Conservation (phyloP, 371 early-diverging fungal species). For the Chytridiales sp. region DNA sequence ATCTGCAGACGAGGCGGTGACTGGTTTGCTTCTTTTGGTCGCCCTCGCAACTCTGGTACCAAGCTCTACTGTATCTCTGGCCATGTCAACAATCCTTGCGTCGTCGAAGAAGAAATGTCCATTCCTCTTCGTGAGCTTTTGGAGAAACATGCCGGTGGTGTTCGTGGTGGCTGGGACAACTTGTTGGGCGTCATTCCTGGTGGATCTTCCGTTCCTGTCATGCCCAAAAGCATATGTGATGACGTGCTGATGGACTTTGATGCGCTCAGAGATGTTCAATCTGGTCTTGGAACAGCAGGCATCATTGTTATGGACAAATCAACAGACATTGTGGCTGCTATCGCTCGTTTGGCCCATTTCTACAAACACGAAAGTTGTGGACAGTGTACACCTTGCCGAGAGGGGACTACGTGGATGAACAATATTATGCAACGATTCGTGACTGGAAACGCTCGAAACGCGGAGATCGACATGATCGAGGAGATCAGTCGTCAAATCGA, state of each 20-base stretch:
- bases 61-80: constrained; percentile 97
- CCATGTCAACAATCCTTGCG: constrained; percentile 95
- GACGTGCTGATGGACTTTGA: constrained; percentile 98
- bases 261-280: constrained; percentile 88
- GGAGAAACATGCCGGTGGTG: constrained; percentile 96
- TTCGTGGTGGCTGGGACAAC: constrained; percentile 99
- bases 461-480: constrained; percentile 89
- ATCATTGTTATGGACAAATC: constrained; percentile 98
- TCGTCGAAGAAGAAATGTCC: constrained; percentile 98
- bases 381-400: constrained; percentile 98
- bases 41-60: constrained; percentile 91
- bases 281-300: constrained; percentile 94
- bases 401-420: constrained; percentile 93
- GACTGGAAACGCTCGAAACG: constrained; percentile 75
- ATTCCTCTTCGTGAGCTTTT: constrained; percentile 92
- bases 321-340: constrained; percentile 88
- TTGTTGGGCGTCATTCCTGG: constrained; percentile 95
- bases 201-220: constrained; percentile 92
- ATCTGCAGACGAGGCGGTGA: constrained; percentile 88
- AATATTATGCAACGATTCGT: constrained; percentile 95
- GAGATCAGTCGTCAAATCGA: constrained; percentile 95
- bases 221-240: constrained; percentile 85
- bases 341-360: constrained; percentile 88
- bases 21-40: constrained; percentile 95
- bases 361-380: constrained; percentile 97